These are phyloP conservation scores for Escallonia herrerae DNA, from an alignment of 129 eudicot species.

Conservation along the genomic window DNA sequence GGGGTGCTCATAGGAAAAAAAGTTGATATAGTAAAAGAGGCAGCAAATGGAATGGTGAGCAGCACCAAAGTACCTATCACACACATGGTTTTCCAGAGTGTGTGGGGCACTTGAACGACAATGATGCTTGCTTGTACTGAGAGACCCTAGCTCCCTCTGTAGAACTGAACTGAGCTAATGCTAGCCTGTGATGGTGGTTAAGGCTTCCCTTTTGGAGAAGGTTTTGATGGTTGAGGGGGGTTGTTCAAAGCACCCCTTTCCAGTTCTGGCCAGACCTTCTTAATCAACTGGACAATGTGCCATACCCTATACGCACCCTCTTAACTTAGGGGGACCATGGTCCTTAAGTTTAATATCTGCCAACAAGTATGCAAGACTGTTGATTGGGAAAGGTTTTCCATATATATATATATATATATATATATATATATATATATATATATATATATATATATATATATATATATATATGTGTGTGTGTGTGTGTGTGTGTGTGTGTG, in stretches of 20 bases:
- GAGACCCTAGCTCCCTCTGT: not conserved
- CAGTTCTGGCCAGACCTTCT: constrained; percentile 26
- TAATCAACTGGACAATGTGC: constrained; percentile 27
- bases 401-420: no score
- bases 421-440: no score
- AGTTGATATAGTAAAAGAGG: constrained; percentile 9
- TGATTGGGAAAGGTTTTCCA: no score
- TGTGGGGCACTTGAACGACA: no score
- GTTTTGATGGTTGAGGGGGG: constrained; percentile 6
- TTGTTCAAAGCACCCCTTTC: constrained; percentile 13
- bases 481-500: no score
- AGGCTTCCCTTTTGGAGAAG: constrained; percentile 2
- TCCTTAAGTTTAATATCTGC: no score
- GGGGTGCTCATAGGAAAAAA: no score
- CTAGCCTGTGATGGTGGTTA: constrained; percentile 19
- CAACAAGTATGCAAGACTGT: no score
- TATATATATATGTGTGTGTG: no score
- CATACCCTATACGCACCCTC: constrained; percentile 18
- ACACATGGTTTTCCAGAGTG: not conserved
- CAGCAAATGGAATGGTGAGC: constrained; percentile 1
- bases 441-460: no score
- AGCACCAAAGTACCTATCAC: not conserved
- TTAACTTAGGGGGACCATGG: constrained; percentile 16
- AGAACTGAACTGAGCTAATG: constrained; percentile 9
- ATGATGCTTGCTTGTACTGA: not conserved